phyloP scores from a whole-genome alignment of 1,284 basidiomycete genomes.

The Irpex sp. region DNA sequence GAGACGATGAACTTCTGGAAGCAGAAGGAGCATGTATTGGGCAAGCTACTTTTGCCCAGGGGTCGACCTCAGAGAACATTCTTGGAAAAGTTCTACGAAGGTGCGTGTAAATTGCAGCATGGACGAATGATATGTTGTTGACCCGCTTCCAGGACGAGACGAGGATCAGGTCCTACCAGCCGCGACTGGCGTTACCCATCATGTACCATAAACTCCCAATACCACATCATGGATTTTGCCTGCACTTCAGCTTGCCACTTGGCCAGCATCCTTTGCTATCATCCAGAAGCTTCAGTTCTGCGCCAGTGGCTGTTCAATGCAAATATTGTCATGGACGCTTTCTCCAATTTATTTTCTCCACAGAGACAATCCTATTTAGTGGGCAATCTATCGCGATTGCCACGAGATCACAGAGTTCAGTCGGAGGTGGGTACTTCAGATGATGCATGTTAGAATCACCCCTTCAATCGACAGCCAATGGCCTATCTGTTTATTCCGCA shows the following conservation, averaged over 20 bases:
- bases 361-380: no score
- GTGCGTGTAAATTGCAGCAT: slow-evolving; percentile 36
- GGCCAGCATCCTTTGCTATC: no score
- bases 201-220: slow-evolving; percentile 6
- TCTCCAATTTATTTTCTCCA: no score
- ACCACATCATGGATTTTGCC: background rate
- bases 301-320: no score
- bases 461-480: no score
- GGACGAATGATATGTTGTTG: background rate
- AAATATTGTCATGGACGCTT: no score
- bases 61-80: slow-evolving; percentile 62
- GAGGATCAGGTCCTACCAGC: slow-evolving; percentile 53
- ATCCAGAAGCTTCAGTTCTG: no score
- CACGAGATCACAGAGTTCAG: no score
- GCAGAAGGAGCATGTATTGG: slow-evolving; percentile 73
- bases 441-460: no score
- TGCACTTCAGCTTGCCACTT: background rate
- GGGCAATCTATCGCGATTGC: no score
- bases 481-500: no score
- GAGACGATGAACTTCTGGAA: slow-evolving; percentile 96
- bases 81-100: slow-evolving; percentile 84
- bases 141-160: slow-evolving; percentile 40
- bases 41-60: slow-evolving; percentile 52
- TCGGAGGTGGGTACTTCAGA: no score
- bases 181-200: slow-evolving; percentile 37